Evolutionary conservation across 2,329 filamentous ascomycete species (phyloP).

Genomic region (Fusarium sp.): DNA sequence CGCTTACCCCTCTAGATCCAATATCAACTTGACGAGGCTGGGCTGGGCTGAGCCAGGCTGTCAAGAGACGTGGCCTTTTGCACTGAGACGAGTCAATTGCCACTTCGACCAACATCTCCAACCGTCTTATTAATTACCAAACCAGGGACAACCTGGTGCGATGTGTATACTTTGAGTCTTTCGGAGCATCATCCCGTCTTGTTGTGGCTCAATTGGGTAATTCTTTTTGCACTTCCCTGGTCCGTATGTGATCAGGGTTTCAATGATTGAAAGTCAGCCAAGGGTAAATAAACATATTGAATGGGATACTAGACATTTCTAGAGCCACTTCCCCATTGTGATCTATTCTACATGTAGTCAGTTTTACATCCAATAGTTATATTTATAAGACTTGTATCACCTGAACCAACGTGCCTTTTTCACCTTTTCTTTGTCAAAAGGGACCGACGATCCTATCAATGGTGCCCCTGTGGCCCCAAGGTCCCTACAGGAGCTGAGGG

Average conservation of each 20-base stretch:
- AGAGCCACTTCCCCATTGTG: neutral
- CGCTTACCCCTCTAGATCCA: neutral
- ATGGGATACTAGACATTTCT: no score
- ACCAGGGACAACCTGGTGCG: constrained; percentile 5
- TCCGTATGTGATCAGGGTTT: constrained; percentile 14
- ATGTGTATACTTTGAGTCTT: neutral
- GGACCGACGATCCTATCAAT: constrained; percentile 17
- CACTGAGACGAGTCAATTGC: constrained; percentile 34
- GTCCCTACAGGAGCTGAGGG: constrained; percentile 39
- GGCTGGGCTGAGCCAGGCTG: constrained; percentile 17
- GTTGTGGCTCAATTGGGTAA: constrained; percentile 40
- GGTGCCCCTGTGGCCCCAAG: constrained; percentile 20
- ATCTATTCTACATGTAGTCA: neutral
- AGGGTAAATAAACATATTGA: neutral
- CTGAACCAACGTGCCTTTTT: constrained; percentile 5
- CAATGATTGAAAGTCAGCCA: neutral
- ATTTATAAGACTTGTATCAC: constrained; percentile 10
- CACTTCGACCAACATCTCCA: constrained; percentile 23
- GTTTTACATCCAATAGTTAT: neutral
- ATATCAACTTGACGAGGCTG: constrained; percentile 20
- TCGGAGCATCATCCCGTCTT: constrained; percentile 39
- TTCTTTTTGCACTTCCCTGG: constrained; percentile 26
- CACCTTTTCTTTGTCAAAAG: constrained; percentile 6
- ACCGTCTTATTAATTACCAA: constrained; percentile 9
- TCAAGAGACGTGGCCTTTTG: constrained; percentile 32